These are phyloP conservation scores for Sporothrix brasiliensis DNA, from an alignment of 2,329 filamentous ascomycete genomes.

Conservation along the genomic window DNA sequence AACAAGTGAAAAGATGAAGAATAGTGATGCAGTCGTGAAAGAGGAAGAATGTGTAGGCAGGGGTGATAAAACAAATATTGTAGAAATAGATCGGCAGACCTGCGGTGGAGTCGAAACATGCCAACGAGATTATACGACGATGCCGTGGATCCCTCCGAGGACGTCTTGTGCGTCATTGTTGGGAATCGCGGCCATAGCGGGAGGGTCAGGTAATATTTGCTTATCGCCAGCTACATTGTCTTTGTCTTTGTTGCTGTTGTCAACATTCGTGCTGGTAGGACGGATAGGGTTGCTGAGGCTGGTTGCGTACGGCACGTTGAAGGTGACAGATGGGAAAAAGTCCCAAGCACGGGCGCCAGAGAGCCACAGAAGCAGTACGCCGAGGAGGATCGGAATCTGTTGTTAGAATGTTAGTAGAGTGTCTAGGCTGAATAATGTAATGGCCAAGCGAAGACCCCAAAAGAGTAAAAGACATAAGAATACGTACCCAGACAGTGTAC, in stretches of 20 bases:
- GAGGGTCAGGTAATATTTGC: slow-evolving; percentile 22
- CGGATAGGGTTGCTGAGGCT: slow-evolving; percentile 33
- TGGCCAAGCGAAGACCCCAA: background rate
- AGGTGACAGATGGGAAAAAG: slow-evolving; percentile 34
- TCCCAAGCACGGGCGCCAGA: slow-evolving; percentile 34
- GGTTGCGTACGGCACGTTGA: slow-evolving; percentile 36
- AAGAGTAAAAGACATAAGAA: background rate
- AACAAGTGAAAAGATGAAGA: background rate
- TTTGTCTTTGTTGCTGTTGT: slow-evolving; percentile 6
- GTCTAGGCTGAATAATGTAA: background rate
- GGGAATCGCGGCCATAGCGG: slow-evolving; percentile 23
- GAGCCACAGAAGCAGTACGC: slow-evolving; percentile 36
- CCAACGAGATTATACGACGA: slow-evolving; percentile 3
- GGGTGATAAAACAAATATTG: background rate
- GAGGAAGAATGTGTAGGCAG: background rate
- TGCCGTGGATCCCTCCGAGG: slow-evolving; percentile 15
- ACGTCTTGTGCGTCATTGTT: slow-evolving; percentile 23
- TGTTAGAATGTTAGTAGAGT: background rate
- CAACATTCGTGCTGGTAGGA: slow-evolving; percentile 15
- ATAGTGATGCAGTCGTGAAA: background rate
- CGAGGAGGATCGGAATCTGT: slow-evolving; percentile 36
- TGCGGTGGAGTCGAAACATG: background rate
- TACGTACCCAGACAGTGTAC: slow-evolving; percentile 68
- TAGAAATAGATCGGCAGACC: background rate
- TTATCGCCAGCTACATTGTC: background rate